Evolutionary conservation across 1,139 yeast genomes (phyloP).

Genomic region (Magnusiomyces tetraspermus): DNA sequence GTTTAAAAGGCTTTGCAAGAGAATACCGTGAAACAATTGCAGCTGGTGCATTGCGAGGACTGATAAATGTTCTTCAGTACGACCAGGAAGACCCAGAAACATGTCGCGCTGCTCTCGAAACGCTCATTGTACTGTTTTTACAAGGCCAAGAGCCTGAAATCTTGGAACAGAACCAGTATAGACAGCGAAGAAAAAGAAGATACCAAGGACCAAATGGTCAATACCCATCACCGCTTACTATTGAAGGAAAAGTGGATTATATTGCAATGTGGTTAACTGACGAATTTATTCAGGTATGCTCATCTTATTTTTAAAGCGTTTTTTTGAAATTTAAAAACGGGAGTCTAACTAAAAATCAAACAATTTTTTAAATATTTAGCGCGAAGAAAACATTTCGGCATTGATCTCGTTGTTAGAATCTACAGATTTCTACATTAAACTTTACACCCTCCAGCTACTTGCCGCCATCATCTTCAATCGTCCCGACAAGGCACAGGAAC

Average conservation of each 20-base stretch:
- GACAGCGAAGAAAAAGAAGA: constrained; percentile 23
- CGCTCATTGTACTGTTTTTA: constrained; percentile 69
- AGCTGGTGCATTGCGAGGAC: constrained; percentile 74
- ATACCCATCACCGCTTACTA: constrained; percentile 66
- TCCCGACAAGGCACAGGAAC: constrained; percentile 63
- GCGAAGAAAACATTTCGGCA: constrained; percentile 45
- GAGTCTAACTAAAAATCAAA: too few relatives aligned
- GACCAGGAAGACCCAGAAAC: constrained; percentile 63
- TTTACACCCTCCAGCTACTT: constrained; percentile 74
- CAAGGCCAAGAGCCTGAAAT: constrained; percentile 31
- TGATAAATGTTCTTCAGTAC: constrained; percentile 55
- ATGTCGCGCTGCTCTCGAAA: constrained; percentile 78
- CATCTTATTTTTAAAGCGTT: not conserved
- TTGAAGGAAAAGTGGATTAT: constrained; percentile 48
- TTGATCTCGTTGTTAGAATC: constrained; percentile 50
- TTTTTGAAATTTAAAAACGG: not conserved
- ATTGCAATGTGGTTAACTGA: constrained; percentile 94
- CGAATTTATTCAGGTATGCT: constrained; percentile 59
- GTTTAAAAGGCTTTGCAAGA: constrained; percentile 80
- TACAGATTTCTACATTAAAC: constrained; percentile 59
- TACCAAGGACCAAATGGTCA: constrained; percentile 31
- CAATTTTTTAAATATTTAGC: constrained; percentile 16
- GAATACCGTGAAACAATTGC: constrained; percentile 86
- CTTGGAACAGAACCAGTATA: constrained; percentile 38
- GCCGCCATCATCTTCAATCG: constrained; percentile 80